Conservation (phyloP, 2,329 filamentous ascomycete species). For the Calonectria pteridis region DNA sequence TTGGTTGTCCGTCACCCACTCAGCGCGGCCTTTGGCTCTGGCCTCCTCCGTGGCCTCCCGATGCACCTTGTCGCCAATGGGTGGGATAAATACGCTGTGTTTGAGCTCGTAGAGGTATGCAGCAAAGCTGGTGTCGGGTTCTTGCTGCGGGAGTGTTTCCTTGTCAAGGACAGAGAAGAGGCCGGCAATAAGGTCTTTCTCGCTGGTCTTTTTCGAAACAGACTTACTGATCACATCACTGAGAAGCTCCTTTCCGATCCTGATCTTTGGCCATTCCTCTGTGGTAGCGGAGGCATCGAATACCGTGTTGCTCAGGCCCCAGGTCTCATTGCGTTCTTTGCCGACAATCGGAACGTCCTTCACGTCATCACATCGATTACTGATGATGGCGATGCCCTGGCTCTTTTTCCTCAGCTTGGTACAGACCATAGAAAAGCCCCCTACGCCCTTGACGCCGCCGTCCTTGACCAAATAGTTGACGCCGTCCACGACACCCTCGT, state of each 20-base stretch:
- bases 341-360: slow-evolving; percentile 70
- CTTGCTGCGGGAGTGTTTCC: slow-evolving; percentile 64
- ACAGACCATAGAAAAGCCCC: slow-evolving; percentile 76
- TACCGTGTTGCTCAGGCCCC: slow-evolving; percentile 73
- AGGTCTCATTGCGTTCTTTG: slow-evolving; percentile 62
- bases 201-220: slow-evolving; percentile 49
- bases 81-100: slow-evolving; percentile 72
- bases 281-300: slow-evolving; percentile 59
- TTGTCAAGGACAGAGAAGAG: slow-evolving; percentile 69
- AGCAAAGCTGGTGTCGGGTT: slow-evolving; percentile 61
- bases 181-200: slow-evolving; percentile 62
- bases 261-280: slow-evolving; percentile 72
- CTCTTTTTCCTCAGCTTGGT: slow-evolving; percentile 66
- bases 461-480: slow-evolving; percentile 65
- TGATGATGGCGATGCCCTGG: slow-evolving; percentile 70
- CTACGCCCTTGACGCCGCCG: slow-evolving; percentile 69
- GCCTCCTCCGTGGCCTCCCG: slow-evolving; percentile 59
- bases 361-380: slow-evolving; percentile 67
- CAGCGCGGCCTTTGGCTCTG: slow-evolving; percentile 52
- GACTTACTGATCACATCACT: slow-evolving; percentile 57
- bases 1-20: slow-evolving; percentile 55
- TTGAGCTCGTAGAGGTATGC: slow-evolving; percentile 67
- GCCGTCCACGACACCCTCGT: slow-evolving; percentile 63
- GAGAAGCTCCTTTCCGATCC: slow-evolving; percentile 62
- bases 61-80: slow-evolving; percentile 64